Base-by-base conservation (phyloP, 2,329 filamentous ascomycete species). In the Phialocephala subalpina region DNA sequence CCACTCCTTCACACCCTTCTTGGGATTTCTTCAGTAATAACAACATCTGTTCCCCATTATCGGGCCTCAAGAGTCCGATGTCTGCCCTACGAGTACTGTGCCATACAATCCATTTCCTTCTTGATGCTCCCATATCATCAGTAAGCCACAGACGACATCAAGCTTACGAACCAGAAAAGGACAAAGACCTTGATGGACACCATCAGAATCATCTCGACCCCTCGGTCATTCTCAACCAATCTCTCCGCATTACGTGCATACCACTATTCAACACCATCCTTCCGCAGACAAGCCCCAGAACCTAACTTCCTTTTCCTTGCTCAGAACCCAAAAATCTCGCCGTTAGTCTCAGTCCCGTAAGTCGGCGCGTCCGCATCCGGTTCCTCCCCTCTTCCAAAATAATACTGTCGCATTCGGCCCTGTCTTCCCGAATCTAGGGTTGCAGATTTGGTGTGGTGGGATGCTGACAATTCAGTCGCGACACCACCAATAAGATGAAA, bases 201-300 rank as follows among this genome's bases (percentile, higher is more conserved):
- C 7, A 20, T 49, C 45, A 49, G 22, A 49, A 49, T n/a, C n/a
- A 7, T 6, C 5, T 42, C 40, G 40, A 20, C n/a, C 20, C 16
- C 5, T 42, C 40, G 40, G 40, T n/a, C 6, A 6, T 18, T 42
- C 40, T 42, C 40, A 42, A 42, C 40, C 40, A 42, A 49, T 49
- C 22, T 14, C 20, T 49, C 45, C 45, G 45, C 45, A 49, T 25
- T 49, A 25, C 45, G 45, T 27, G 45, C 45, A 49, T 42, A n/a
- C 14, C 12, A 3, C 12, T 12, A 16, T n/a, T 12, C n/a, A n/a
- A n/a, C n/a, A n/a, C n/a, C n/a, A 47, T 47, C 42, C 42, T 47
- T 1, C 42, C 9, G n/a, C n/a, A n/a, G n/a, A n/a, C n/a, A n/a
- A n/a, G n/a, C n/a, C n/a, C n/a, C n/a, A n/a, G n/a, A n/a, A n/a